Conservation (phyloP, 768 basidiomycete genomes). For the Lactarius pseudohatsudake region DNA sequence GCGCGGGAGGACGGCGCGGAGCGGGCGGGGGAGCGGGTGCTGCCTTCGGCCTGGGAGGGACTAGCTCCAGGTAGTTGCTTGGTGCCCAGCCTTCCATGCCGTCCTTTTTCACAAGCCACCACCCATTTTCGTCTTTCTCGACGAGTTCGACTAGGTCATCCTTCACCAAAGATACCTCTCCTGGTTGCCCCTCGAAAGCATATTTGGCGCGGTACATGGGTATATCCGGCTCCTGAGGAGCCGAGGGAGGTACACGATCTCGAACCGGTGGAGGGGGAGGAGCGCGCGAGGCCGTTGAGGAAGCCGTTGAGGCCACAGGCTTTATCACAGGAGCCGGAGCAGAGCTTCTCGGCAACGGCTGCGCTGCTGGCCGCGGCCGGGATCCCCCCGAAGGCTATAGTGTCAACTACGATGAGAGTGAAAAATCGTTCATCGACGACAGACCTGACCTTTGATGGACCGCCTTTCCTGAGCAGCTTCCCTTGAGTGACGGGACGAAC, state of each 20-base stretch:
- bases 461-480: slow-evolving; percentile 74
- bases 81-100: slow-evolving; percentile 93
- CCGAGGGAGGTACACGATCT: slow-evolving; percentile 53
- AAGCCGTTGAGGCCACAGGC: slow-evolving; percentile 36
- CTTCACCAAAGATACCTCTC: slow-evolving; percentile 87
- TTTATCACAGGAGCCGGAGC: slow-evolving; percentile 39
- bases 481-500: slow-evolving; percentile 85
- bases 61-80: slow-evolving; percentile 85
- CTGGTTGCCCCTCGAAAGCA: slow-evolving; percentile 89
- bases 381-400: slow-evolving; percentile 31
- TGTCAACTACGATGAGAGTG: slow-evolving; percentile 11
- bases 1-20: slow-evolving; percentile 45
- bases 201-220: slow-evolving; percentile 86
- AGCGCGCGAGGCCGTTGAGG: slow-evolving; percentile 45
- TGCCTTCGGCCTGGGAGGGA: slow-evolving; percentile 63
- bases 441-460: slow-evolving; percentile 51
- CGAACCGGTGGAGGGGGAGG: slow-evolving; percentile 44
- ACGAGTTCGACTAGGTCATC: slow-evolving; percentile 91
- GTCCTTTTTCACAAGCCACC: slow-evolving; percentile 94
- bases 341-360: slow-evolving; percentile 63
- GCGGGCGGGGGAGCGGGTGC: slow-evolving; percentile 60
- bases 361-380: slow-evolving; percentile 55
- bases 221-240: slow-evolving; percentile 57
- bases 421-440: slow-evolving; percentile 4
- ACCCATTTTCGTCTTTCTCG: slow-evolving; percentile 92